These are phyloP conservation scores for Pseudogymnoascus sp. DNA, from an alignment of 2,329 filamentous ascomycete genomes.

Conservation along the genomic window DNA sequence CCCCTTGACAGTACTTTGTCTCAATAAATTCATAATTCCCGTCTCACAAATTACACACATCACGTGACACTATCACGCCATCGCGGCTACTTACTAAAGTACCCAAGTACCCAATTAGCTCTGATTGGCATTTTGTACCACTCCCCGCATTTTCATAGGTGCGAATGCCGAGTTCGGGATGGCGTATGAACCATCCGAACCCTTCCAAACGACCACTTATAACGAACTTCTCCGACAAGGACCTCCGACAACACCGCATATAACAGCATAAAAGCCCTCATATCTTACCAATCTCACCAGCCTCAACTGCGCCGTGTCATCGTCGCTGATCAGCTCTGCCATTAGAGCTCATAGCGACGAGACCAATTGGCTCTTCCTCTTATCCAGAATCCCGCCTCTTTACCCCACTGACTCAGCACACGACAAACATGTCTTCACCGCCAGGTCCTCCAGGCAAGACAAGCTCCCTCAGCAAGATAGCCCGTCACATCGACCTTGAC, in stretches of 20 bases:
- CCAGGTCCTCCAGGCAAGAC: conserved; percentile 21
- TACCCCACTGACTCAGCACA: conserved; percentile 6
- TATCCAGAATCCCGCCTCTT: background rate
- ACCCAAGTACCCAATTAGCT: background rate
- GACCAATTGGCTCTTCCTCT: background rate
- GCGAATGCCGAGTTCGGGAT: conserved; percentile 5
- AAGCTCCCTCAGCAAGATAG: conserved; percentile 21
- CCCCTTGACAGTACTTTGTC: background rate
- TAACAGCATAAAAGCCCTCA: background rate
- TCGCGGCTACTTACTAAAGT: background rate
- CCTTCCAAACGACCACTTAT: conserved; percentile 1
- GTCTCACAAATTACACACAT: background rate
- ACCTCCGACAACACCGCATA: background rate
- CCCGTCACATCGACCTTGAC: conserved; percentile 60
- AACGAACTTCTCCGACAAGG: conserved; percentile 1
- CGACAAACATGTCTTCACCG: conserved; percentile 27
- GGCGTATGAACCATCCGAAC: conserved; percentile 3
- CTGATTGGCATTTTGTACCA: conserved; percentile 4
- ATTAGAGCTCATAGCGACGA: conserved; percentile 5
- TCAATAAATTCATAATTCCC: background rate
- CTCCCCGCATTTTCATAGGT: conserved; percentile 6
- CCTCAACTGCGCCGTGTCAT: background rate
- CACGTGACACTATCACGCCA: background rate
- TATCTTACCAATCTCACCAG: background rate
- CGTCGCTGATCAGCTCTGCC: conserved; percentile 6